A percentile compares a stretch with the other conserved stretches of the same genome.
Evolutionary conservation across 768 basidiomycete species (phyloP).

Genomic region (Mrakia hoshinonis): DNA sequence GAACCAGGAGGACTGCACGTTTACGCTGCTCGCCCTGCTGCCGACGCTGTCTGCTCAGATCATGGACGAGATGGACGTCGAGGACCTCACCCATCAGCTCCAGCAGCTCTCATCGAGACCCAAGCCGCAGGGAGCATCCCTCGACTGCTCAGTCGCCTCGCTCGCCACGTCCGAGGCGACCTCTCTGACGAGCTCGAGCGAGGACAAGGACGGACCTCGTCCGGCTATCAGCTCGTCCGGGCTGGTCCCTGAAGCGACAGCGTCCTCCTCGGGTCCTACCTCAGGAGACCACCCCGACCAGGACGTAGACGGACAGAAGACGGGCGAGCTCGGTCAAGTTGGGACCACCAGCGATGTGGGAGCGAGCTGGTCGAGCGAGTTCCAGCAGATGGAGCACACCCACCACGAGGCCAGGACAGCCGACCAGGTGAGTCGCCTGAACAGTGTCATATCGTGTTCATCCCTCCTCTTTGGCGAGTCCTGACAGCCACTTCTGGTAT

Average conservation of each 20-base stretch:
- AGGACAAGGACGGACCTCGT: background rate
- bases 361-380: constrained; percentile 28
- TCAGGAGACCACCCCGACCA: background rate
- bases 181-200: background rate
- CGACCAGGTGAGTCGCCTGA: too few relatives aligned
- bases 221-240: background rate
- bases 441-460: too few relatives aligned
- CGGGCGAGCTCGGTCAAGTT: background rate
- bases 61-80: constrained; percentile 21
- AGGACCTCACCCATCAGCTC: constrained; percentile 20
- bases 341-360: background rate
- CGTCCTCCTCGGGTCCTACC: background rate
- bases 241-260: background rate
- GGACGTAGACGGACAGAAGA: background rate
- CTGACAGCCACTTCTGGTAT: too few relatives aligned
- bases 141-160: constrained; percentile 23
- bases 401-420: too few relatives aligned
- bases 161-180: constrained; percentile 16
- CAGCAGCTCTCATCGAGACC: constrained; percentile 12
- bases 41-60: constrained; percentile 23
- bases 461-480: too few relatives aligned
- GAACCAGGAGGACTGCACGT: constrained; percentile 30
- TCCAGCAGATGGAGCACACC: constrained; percentile 3
- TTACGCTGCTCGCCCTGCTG: constrained; percentile 27
- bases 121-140: background rate